These are phyloP conservation scores for Rhodotorula sp. DNA, from an alignment of 1,284 basidiomycete genomes.

Conservation along the genomic window DNA sequence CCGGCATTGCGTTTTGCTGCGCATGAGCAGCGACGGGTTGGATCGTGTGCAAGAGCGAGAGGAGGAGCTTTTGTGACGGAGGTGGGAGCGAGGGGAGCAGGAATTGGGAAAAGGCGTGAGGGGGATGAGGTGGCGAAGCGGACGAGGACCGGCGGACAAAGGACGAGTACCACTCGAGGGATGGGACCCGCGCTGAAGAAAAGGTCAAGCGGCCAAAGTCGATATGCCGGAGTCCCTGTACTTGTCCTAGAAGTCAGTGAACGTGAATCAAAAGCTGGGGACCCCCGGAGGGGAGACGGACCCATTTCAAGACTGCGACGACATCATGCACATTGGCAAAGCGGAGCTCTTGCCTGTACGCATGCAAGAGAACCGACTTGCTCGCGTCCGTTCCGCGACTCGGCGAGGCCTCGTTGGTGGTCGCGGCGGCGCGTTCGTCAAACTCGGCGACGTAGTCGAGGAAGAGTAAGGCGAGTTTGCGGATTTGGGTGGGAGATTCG, in stretches of 20 bases:
- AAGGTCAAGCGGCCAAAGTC: constrained; percentile 7
- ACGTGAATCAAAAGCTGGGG: accelerated
- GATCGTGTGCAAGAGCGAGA: constrained; percentile 13
- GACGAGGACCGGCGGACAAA: constrained; percentile 13
- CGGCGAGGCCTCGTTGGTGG: not conserved
- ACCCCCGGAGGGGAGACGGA: not conserved
- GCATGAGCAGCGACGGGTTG: constrained; percentile 29
- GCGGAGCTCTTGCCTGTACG: constrained; percentile 32
- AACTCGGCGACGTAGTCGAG: constrained; percentile 25
- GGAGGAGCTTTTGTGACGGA: constrained; percentile 16
- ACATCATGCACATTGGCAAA: constrained; percentile 33
- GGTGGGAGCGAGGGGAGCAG: constrained; percentile 29
- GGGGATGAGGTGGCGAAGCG: not conserved
- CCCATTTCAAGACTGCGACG: constrained; percentile 37
- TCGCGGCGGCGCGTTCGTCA: not conserved
- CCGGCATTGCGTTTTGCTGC: constrained; percentile 34
- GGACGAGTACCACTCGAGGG: constrained; percentile 26
- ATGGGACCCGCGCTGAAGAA: constrained; percentile 5
- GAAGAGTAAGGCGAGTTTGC: constrained; percentile 13
- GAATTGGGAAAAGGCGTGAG: constrained; percentile 5
- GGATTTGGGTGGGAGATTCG: constrained; percentile 14
- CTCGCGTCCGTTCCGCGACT: constrained; percentile 18
- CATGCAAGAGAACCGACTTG: constrained; percentile 29
- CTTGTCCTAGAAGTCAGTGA: accelerated
- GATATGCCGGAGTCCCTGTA: constrained; percentile 32